Conservation (phyloP, 495 filamentous ascomycete species). For the Oidiodendron maius region DNA sequence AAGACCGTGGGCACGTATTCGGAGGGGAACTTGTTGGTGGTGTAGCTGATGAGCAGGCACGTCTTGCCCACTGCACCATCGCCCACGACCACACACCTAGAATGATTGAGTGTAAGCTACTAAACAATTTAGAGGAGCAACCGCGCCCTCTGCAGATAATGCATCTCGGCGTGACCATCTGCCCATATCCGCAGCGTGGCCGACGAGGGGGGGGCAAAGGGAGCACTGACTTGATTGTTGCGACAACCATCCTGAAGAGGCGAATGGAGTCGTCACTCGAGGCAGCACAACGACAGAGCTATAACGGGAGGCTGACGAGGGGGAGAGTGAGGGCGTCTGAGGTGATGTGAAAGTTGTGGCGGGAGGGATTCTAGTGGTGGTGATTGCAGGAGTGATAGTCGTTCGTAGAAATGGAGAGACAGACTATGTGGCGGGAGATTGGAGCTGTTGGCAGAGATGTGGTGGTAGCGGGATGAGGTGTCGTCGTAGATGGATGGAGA, state of each 20-base stretch:
- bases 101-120: not conserved
- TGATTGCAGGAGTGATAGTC: too few species aligned
- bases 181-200: slow-evolving; percentile 2
- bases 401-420: too few species aligned
- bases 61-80: slow-evolving; percentile 99
- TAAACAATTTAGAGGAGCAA: not conserved
- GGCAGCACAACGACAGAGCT: too few species aligned
- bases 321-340: too few species aligned
- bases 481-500: too few species aligned
- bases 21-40: slow-evolving; percentile 98
- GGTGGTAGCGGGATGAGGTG: too few species aligned
- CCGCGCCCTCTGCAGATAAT: slow-evolving; percentile 10
- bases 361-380: too few species aligned
- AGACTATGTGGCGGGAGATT: too few species aligned
- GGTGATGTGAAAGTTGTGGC: too few species aligned
- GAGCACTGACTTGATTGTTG: slow-evolving; percentile 72
- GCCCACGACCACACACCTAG: slow-evolving; percentile 88
- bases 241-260: slow-evolving; percentile 68
- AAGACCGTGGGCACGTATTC: slow-evolving; percentile 99
- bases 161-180: not conserved
- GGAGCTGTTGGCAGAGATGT: too few species aligned
- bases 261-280: too few species aligned
- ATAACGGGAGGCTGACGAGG: too few species aligned
- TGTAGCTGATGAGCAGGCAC: slow-evolving; percentile 97
- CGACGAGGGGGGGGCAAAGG: slow-evolving; percentile 9